These are phyloP conservation scores for Apostasia shenzhenica DNA, from an alignment of 106 monocot genomes.

Conservation along the genomic window DNA sequence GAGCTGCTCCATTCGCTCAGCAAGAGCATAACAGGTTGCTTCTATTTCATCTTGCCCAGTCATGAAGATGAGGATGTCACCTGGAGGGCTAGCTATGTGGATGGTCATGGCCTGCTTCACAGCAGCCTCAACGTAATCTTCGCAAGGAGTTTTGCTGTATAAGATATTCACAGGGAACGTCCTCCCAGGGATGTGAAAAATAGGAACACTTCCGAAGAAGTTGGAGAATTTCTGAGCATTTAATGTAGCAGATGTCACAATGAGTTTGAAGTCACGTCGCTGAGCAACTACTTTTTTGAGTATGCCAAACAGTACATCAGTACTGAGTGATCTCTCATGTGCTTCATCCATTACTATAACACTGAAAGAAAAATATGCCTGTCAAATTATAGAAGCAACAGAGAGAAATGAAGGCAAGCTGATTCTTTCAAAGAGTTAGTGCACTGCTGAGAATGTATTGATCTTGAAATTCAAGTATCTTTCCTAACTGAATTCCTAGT, in stretches of 20 bases:
- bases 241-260: conserved; percentile 95
- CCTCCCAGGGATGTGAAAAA: conserved; percentile 88
- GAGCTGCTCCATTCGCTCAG: conserved; percentile 88
- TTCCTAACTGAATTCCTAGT: too few species aligned
- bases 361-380: conserved; percentile 30
- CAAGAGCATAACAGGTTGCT: conserved; percentile 87
- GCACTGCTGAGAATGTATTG: too few species aligned
- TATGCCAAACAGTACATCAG: conserved; percentile 93
- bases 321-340: conserved; percentile 90
- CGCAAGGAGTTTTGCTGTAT: conserved; percentile 90
- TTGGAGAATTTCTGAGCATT: conserved; percentile 95
- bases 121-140: conserved; percentile 98
- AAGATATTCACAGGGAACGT: conserved; percentile 88
- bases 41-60: conserved; percentile 98
- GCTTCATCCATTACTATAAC: conserved; percentile 97
- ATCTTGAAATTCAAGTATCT: too few species aligned
- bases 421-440: too few species aligned
- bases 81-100: conserved; percentile 84
- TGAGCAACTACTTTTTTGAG: conserved; percentile 92
- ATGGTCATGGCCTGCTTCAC: conserved; percentile 95
- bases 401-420: background rate
- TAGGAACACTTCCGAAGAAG: conserved; percentile 90
- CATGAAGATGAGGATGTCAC: conserved; percentile 97
- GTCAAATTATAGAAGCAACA: background rate
- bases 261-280: conserved; percentile 92